A percentile compares a stretch with the other conserved stretches of the same genome.
Evolutionary conservation across 2,329 filamentous ascomycete genomes (phyloP).

Genomic region (Alternaria hordeiaustralica): DNA sequence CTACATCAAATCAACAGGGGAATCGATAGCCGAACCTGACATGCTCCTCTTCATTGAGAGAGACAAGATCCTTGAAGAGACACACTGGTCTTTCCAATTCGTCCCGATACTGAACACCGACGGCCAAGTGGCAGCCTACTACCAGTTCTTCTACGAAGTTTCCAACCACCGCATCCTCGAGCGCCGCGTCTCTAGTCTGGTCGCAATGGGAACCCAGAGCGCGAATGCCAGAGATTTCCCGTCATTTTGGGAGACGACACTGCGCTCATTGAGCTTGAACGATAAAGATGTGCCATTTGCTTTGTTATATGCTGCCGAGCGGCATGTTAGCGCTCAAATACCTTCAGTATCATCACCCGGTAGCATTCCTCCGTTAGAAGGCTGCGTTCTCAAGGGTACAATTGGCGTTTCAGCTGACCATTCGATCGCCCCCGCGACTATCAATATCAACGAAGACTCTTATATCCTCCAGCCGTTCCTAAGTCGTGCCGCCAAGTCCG

Average conservation of each 20-base stretch:
- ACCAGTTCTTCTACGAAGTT: conserved; percentile 79
- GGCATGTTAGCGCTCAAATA: conserved; percentile 16
- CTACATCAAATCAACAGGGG: conserved; percentile 29
- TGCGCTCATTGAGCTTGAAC: conserved; percentile 72
- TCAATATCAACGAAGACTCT: conserved; percentile 31
- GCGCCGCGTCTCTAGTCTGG: conserved; percentile 53
- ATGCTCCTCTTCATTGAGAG: conserved; percentile 74
- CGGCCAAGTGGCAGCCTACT: conserved; percentile 73
- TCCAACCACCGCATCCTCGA: conserved; percentile 58
- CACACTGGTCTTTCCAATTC: conserved; percentile 80
- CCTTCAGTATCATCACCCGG: conserved; percentile 24
- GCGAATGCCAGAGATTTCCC: conserved; percentile 71
- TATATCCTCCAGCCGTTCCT: conserved; percentile 35
- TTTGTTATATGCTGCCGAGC: conserved; percentile 31
- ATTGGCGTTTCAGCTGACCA: conserved; percentile 32
- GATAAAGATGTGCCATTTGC: conserved; percentile 55
- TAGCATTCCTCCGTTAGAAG: conserved; percentile 13
- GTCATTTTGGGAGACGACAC: conserved; percentile 72
- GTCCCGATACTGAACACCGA: conserved; percentile 74
- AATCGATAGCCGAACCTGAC: conserved; percentile 60
- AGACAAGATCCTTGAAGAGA: conserved; percentile 73
- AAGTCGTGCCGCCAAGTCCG: conserved; percentile 29
- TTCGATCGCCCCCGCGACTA: conserved; percentile 30
- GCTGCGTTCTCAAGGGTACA: conserved; percentile 33
- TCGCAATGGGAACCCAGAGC: conserved; percentile 74